phyloP scores from a whole-genome alignment of 148 eudicot species.

The Camellia granthamiana region DNA sequence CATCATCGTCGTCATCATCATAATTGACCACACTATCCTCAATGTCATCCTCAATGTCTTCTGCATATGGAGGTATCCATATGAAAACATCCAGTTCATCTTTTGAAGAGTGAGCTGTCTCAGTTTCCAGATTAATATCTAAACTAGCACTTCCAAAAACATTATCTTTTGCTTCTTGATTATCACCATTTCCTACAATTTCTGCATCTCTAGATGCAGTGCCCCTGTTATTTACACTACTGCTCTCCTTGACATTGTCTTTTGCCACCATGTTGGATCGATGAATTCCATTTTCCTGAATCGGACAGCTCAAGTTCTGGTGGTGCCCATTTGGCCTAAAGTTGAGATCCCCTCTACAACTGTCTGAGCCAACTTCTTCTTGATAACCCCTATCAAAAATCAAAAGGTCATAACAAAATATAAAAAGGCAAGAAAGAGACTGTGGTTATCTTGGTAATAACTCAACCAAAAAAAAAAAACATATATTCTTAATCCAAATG shows the following conservation, averaged over 20 bases:
- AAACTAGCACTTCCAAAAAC: slow-evolving; percentile 20
- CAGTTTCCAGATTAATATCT: slow-evolving; percentile 35
- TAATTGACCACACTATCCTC: slow-evolving; percentile 46
- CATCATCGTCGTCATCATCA: slow-evolving; percentile 78
- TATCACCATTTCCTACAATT: slow-evolving; percentile 10
- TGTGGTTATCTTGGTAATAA: background rate
- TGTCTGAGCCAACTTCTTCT: slow-evolving; percentile 29
- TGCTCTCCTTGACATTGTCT: slow-evolving; percentile 12
- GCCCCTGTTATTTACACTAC: slow-evolving; percentile 9
- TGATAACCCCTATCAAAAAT: slow-evolving; percentile 29
- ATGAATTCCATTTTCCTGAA: slow-evolving; percentile 18
- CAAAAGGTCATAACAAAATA: background rate
- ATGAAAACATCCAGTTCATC: slow-evolving; percentile 45
- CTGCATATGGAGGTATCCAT: slow-evolving; percentile 88
- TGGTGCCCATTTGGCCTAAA: slow-evolving; percentile 21
- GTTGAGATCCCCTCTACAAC: slow-evolving; percentile 25
- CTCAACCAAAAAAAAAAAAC: background rate
- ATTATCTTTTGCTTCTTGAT: slow-evolving; percentile 15
- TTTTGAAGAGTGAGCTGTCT: slow-evolving; percentile 22
- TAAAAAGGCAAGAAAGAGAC: background rate
- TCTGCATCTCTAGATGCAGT: slow-evolving; percentile 17
- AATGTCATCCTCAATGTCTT: slow-evolving; percentile 52
- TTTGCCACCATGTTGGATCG: slow-evolving; percentile 6
- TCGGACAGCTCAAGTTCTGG: slow-evolving; percentile 19
- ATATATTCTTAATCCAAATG: background rate